These are phyloP conservation scores for Geotrichum candidum DNA, from an alignment of 1,139 yeast species.

Conservation along the genomic window DNA sequence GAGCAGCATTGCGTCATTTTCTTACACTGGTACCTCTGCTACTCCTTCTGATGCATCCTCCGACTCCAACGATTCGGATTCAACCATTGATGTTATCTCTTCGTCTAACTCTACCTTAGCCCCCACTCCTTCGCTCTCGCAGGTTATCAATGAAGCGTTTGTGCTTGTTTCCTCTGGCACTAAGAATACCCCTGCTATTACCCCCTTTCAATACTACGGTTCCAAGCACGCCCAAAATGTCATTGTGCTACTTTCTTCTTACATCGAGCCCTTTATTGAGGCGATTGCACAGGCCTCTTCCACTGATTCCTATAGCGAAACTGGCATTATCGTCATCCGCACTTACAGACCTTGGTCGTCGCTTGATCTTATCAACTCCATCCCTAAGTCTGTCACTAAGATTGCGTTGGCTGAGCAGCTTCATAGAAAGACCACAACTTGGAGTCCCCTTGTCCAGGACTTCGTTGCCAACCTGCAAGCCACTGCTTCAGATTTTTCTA, in stretches of 20 bases:
- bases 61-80: constrained; percentile 1
- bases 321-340: constrained; percentile 53
- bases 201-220: constrained; percentile 42
- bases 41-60: neutral
- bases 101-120: neutral
- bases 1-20: constrained; percentile 21
- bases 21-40: neutral
- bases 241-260: constrained; percentile 57
- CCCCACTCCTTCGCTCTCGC: neutral
- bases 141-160: constrained; percentile 6
- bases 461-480: constrained; percentile 55
- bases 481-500: constrained; percentile 39
- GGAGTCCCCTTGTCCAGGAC: constrained; percentile 70
- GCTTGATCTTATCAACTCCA: constrained; percentile 42
- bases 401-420: constrained; percentile 63
- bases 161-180: constrained; percentile 3
- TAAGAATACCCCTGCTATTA: neutral
- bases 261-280: constrained; percentile 43
- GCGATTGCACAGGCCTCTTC: constrained; percentile 31
- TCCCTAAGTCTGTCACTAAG: constrained; percentile 54
- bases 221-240: constrained; percentile 43
- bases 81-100: neutral
- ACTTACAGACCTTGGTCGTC: constrained; percentile 69
- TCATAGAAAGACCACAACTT: constrained; percentile 43
- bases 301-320: constrained; percentile 35